A percentile compares a stretch with the other conserved stretches of the same genome.
Evolutionary conservation across 2,329 filamentous ascomycete genomes (phyloP).

Genomic region (Escovopsis sp.): DNA sequence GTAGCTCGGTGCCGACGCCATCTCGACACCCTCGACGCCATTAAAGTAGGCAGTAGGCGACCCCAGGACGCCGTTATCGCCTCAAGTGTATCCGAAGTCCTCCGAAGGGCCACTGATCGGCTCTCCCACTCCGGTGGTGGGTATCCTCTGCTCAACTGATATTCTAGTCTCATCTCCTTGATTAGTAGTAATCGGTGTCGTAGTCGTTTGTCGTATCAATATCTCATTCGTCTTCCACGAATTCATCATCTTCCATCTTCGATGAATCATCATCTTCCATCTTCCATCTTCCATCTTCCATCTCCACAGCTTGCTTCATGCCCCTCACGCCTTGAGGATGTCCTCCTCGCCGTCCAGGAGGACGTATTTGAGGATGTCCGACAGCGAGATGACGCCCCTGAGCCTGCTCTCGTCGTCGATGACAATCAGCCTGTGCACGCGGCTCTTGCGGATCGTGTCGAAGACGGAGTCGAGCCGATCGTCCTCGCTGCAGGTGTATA

Average conservation of each 20-base stretch:
- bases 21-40: not conserved
- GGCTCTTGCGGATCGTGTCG: conserved; percentile 86
- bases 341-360: conserved; percentile 64
- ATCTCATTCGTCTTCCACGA: too few relatives aligned
- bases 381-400: conserved; percentile 80
- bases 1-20: conserved; percentile 4
- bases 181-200: too few relatives aligned
- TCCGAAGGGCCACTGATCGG: not conserved
- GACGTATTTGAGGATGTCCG: conserved; percentile 92
- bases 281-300: too few relatives aligned
- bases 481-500: conserved; percentile 86
- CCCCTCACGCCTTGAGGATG: conserved; percentile 1
- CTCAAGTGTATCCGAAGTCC: conserved; percentile 2
- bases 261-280: too few relatives aligned
- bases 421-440: conserved; percentile 84
- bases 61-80: conserved; percentile 5
- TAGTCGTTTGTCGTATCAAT: too few relatives aligned
- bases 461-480: conserved; percentile 93
- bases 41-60: not conserved
- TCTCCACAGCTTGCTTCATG: too few relatives aligned
- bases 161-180: too few relatives aligned
- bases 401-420: conserved; percentile 81
- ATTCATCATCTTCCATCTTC: too few relatives aligned
- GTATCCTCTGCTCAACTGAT: too few relatives aligned
- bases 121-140: too few relatives aligned